phyloP scores from a whole-genome alignment of 2,329 filamentous ascomycete species.

The Claviceps spartinae region DNA sequence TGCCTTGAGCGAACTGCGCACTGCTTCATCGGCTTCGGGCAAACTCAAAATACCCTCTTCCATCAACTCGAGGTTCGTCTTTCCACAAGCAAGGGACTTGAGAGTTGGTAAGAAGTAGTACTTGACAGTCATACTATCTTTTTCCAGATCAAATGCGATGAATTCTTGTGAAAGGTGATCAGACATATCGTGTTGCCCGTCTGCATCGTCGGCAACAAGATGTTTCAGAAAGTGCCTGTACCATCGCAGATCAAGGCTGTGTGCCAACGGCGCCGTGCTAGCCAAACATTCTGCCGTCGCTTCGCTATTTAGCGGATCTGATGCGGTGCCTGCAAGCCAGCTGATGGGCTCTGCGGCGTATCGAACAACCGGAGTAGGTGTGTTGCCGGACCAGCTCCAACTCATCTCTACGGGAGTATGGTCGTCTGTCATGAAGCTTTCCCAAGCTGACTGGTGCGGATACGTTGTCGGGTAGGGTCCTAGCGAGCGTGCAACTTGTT shows the following conservation, averaged over 20 bases:
- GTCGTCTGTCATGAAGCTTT: slow-evolving; percentile 28
- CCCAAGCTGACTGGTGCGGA: slow-evolving; percentile 11
- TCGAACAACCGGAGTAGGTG: slow-evolving; percentile 14
- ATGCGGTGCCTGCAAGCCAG: slow-evolving; percentile 12
- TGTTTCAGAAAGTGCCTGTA: background rate
- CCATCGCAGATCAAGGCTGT: background rate
- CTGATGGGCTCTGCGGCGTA: slow-evolving; percentile 21
- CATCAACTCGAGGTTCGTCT: background rate
- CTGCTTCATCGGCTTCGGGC: background rate
- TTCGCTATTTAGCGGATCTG: slow-evolving; percentile 10
- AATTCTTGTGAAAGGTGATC: background rate
- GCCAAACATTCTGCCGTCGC: background rate
- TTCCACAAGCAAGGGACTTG: background rate
- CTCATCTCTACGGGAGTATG: slow-evolving; percentile 23
- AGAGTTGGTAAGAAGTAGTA: background rate
- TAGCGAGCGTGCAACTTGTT: background rate
- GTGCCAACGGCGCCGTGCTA: background rate
- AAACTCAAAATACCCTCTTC: background rate
- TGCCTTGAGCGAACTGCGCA: slow-evolving; percentile 1
- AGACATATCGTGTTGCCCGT: background rate
- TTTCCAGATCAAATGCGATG: background rate
- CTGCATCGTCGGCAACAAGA: background rate
- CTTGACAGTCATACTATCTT: background rate
- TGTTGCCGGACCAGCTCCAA: slow-evolving; percentile 19
- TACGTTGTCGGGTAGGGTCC: background rate